Evolutionary conservation across 2,329 filamentous ascomycete genomes (phyloP).

Genomic region (Colletotrichum sp.): DNA sequence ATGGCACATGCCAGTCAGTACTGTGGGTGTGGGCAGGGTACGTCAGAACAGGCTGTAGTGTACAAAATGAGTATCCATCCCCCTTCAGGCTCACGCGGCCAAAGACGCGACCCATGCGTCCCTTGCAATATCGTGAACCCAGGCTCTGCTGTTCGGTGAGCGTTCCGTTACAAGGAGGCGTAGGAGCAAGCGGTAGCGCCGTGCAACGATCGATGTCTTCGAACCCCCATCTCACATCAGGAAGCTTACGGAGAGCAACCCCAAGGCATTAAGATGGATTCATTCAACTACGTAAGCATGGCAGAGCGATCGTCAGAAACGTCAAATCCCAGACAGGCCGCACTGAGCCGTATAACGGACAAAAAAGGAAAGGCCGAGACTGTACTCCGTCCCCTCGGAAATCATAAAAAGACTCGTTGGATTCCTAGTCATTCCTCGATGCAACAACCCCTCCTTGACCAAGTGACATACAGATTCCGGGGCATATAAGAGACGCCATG

Average conservation of each 20-base stretch:
- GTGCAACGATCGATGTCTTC: not conserved
- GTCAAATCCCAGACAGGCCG: conserved; percentile 21
- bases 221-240: not conserved
- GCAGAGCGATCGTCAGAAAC: conserved; percentile 23
- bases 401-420: conserved; percentile 27
- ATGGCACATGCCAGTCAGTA: not conserved
- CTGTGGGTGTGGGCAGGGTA: not conserved
- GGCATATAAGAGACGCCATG: conserved; percentile 35
- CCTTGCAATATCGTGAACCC: not conserved
- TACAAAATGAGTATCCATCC: not conserved
- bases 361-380: conserved; percentile 27
- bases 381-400: conserved; percentile 27
- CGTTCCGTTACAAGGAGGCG: not conserved
- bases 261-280: conserved; percentile 24
- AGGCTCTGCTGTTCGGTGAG: not conserved
- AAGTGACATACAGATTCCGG: conserved; percentile 29
- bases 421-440: conserved; percentile 25
- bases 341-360: conserved; percentile 18
- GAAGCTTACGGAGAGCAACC: not conserved
- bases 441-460: conserved; percentile 20
- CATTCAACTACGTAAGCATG: conserved; percentile 27
- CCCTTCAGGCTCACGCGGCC: not conserved
- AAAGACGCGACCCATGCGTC: not conserved
- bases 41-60: not conserved
- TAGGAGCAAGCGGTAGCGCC: not conserved